A percentile compares a stretch with the other conserved stretches of the same genome.
phyloP scores from a whole-genome alignment of 805 yeast species.

The Ogataea salicorniae region DNA sequence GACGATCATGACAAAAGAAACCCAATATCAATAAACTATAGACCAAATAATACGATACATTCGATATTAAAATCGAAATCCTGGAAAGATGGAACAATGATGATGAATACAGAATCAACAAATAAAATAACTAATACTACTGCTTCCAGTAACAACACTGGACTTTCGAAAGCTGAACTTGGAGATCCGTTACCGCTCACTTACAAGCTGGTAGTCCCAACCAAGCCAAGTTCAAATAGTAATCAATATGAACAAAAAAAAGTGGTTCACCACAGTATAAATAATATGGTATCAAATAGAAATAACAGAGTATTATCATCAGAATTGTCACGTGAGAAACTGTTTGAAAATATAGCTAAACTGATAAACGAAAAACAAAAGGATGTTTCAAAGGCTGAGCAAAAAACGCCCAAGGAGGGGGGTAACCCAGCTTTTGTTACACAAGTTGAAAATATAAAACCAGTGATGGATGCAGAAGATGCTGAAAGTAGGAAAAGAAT shows the following conservation, averaged over 20 bases:
- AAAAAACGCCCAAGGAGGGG: no score
- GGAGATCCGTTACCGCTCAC: conserved; percentile 26
- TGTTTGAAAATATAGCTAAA: neutral
- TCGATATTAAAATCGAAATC: no score
- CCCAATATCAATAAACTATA: no score
- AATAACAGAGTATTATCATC: neutral
- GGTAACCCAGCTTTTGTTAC: no score
- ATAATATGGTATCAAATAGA: neutral
- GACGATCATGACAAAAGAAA: no score
- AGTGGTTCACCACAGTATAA: neutral
- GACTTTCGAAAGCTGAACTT: conserved; percentile 8
- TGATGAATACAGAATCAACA: neutral
- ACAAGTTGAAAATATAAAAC: neutral
- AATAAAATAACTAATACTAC: neutral
- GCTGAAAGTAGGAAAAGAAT: neutral
- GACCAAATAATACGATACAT: no score
- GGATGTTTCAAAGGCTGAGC: neutral
- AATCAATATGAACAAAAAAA: neutral
- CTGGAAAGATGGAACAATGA: neutral
- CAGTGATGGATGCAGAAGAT: neutral
- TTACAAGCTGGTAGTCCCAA: conserved; percentile 5
- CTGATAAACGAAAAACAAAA: neutral
- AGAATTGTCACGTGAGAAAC: neutral
- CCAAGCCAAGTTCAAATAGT: neutral
- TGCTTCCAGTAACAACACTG: neutral